Evolutionary conservation across 192 early-diverging fungal genomes (phyloP), one percentile per base, ranked within the genome.

Genomic region (Coemansia aciculifera): DNA sequence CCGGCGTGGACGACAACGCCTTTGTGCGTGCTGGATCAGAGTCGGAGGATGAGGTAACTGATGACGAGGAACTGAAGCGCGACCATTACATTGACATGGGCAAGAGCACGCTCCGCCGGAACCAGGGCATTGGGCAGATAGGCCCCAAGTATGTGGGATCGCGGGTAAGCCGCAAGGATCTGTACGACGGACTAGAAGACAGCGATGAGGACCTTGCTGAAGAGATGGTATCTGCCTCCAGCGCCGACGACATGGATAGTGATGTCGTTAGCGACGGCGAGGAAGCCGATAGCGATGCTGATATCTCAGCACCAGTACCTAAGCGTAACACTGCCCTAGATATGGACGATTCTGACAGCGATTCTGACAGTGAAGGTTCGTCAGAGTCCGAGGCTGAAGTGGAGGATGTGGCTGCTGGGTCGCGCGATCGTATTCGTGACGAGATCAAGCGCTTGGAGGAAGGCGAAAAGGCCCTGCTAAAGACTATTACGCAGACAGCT

Each of bases 391-490:
- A 73, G n/a, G 64, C 34, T n/a, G 74, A 67, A 23, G 63, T 52
- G 27, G 75, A 73, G 2, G 68, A 66, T 0, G 69, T 59, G 2
- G 76, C 71, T 19, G 77, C 71, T 3, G 78, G 85, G 1, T 86
- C 81, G 15, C 63, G 68, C 4, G 67, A 81, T 48, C 69, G 68
- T 37, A 62, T 82, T 12, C 71, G 68, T 67, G 86, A 65, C 75
- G 75, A 95, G 67, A 85, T 98, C 49, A 85, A 85, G 67, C 84
- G 86, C 75, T 85, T 96, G 23, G 87, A 93, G 60, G 83, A 87
- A 34, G 93, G 95, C 64, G 96, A 98, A 77, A 91, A 89, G 71
- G 87, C 91, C 23, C 79, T 98, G 65, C 77, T 97, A 32, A 83
- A 90, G 52, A 89, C 74, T 34, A 87, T 97, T 66, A 87, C 92